A percentile compares a stretch with the other conserved stretches of the same genome.
Evolutionary conservation across 202 grass and related monocot genomes (phyloP).

Genomic region (Schoenoplectus triqueter): DNA sequence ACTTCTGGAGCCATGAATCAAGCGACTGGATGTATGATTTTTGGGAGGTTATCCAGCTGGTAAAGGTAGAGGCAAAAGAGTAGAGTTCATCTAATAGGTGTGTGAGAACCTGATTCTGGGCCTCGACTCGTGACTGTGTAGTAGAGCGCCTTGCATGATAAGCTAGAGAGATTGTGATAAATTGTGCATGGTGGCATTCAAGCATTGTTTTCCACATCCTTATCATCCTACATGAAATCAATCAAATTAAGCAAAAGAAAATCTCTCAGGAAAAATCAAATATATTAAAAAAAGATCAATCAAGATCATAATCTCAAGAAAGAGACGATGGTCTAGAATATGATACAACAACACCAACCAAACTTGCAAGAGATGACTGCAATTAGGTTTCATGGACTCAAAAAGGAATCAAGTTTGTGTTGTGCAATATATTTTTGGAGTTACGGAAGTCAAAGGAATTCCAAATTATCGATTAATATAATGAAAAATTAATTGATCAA

Average conservation of each 20-base stretch:
- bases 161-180: conserved; percentile 93
- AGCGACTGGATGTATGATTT: conserved; percentile 63
- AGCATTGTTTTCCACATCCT: conserved; percentile 98
- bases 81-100: conserved; percentile 69
- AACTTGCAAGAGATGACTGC: neutral
- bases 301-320: neutral
- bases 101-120: conserved; percentile 50
- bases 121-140: conserved; percentile 43
- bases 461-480: no score
- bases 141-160: conserved; percentile 71
- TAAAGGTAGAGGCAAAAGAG: conserved; percentile 64
- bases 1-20: conserved; percentile 87
- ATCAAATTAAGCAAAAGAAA: conserved; percentile 20
- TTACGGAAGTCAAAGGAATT: no score
- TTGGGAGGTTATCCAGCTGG: conserved; percentile 60
- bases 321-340: neutral
- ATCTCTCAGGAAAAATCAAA: neutral
- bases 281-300: neutral
- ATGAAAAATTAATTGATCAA: no score
- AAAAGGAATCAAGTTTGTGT: neutral
- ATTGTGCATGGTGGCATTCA: conserved; percentile 93
- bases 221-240: conserved; percentile 62
- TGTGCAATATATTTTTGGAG: neutral
- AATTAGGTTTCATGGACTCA: neutral
- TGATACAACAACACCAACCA: neutral